Evolutionary conservation across 2,329 filamentous ascomycete species (phyloP), one percentile per base, ranked within the genome.

Genomic region (Claviceps maximensis): DNA sequence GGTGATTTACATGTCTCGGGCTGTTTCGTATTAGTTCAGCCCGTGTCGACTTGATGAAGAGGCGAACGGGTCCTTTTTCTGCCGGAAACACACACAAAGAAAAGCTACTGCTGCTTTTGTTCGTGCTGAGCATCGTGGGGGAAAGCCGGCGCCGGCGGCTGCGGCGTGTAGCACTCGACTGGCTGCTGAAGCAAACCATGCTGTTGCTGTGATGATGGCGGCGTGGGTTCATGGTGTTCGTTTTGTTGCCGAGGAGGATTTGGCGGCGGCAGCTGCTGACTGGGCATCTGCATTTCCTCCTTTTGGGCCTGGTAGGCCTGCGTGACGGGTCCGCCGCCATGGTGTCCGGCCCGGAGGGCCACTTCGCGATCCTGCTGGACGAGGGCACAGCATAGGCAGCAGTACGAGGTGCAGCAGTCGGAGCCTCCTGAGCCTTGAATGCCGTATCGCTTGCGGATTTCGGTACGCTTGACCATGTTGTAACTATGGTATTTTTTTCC

Each of bases 281-380:
- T 51, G 51, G 60, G 67, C 67, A 71, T 67, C 17, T 60, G 55
- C 70, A 72, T 72, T 23, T 62, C 65, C 53, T 67, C 61, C 57
- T 67, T 65, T 54, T 69, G 62, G 47, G 62, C 53, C 58, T 71
- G 67, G 54, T 72, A 72, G 33, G 61, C 63, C 56, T 68, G 62
- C n/a, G 59, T 64, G 49, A 65, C 55, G 48, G 62, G 62, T 2
- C 58, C 60, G 19, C 27, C 27, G 31, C 4, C 31, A 7, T 57
- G 57, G 10, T 61, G 56, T 3, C 55, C 61, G 45, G 59, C 62
- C 53, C 59, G 59, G 33, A 56, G 52, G 58, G 61, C 60, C 57
- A 74, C 71, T 60, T 82, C 79, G 58, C 79, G 78, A 54, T 81
- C 77, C 53, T 80, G 72, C 67, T 83, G 79, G 57, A 80, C 70